Evolutionary conservation across 305 asterid species (phyloP).

Genomic region (Solanum chacoense): DNA sequence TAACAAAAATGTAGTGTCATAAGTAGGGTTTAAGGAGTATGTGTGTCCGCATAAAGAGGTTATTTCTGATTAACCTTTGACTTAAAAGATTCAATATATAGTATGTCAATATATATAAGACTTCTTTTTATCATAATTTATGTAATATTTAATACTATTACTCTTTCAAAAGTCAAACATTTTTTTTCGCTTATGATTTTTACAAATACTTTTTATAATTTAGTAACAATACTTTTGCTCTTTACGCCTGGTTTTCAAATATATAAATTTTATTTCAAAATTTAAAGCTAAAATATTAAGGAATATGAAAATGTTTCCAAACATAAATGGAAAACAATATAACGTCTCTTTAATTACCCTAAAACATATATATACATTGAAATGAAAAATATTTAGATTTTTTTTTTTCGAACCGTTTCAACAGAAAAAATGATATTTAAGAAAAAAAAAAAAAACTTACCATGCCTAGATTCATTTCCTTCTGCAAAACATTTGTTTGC

Average conservation of each 20-base stretch:
- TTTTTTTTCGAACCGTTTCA: neutral
- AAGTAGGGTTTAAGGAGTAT: neutral
- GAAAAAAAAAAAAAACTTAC: neutral
- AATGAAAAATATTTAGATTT: neutral
- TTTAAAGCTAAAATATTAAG: neutral
- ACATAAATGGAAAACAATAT: neutral
- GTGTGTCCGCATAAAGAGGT: too few relatives aligned
- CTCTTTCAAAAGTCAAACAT: neutral
- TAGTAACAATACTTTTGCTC: neutral
- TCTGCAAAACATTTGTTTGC: conserved; percentile 60
- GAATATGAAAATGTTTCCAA: neutral
- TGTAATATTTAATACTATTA: neutral
- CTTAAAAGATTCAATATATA: neutral
- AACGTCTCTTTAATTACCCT: neutral
- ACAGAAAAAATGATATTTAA: neutral
- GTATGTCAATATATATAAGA: neutral
- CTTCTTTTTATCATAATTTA: neutral
- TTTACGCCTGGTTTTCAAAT: neutral
- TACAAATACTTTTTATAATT: neutral
- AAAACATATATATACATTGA: neutral
- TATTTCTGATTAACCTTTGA: too few relatives aligned
- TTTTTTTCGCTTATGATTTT: neutral
- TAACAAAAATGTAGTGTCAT: neutral
- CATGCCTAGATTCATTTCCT: conserved; percentile 66
- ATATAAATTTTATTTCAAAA: neutral